Percentiles rank a stretch among this genome's conserved stretches.
Evolutionary conservation across 495 filamentous ascomycete genomes (phyloP).

Genomic region (Aspergillus conjunctus): DNA sequence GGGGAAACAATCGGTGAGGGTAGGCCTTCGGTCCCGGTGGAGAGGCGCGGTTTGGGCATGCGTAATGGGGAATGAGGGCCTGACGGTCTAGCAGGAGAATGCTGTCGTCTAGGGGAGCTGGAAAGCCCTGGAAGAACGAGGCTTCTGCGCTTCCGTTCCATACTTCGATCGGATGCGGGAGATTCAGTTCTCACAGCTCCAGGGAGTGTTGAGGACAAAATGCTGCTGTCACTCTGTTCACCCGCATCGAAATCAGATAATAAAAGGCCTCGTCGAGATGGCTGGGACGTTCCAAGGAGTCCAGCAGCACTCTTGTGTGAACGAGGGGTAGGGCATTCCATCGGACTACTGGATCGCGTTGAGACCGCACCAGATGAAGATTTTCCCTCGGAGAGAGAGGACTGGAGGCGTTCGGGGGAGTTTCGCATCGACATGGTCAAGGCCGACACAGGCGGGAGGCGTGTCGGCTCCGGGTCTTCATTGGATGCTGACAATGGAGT

Average conservation of each 20-base stretch:
- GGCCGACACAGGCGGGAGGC: conserved; percentile 38
- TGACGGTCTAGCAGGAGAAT: conserved; percentile 74
- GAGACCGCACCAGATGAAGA: conserved; percentile 67
- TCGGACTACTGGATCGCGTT: conserved; percentile 82
- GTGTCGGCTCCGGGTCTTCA: conserved; percentile 19
- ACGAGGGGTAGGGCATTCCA: conserved; percentile 87
- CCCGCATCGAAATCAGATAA: conserved; percentile 76
- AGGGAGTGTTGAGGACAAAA: conserved; percentile 77
- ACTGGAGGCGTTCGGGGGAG: conserved; percentile 37
- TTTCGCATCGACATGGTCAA: conserved; percentile 49
- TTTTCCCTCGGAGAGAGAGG: conserved; percentile 43
- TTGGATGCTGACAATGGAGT: conserved; percentile 15
- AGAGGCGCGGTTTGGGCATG: conserved; percentile 80
- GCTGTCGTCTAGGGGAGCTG: conserved; percentile 76
- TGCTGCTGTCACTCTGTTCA: conserved; percentile 83
- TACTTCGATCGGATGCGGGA: conserved; percentile 80
- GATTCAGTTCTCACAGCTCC: conserved; percentile 78
- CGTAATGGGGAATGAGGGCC: conserved; percentile 86
- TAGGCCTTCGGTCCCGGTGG: conserved; percentile 70
- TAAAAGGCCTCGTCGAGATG: conserved; percentile 68
- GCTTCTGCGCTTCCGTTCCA: conserved; percentile 83
- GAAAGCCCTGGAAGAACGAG: conserved; percentile 72
- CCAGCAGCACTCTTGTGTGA: conserved; percentile 74
- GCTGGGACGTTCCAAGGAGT: conserved; percentile 62
- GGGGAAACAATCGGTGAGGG: conserved; percentile 89